Conservation (phyloP, 345 rosid species). For the Hypericum perforatum region DNA sequence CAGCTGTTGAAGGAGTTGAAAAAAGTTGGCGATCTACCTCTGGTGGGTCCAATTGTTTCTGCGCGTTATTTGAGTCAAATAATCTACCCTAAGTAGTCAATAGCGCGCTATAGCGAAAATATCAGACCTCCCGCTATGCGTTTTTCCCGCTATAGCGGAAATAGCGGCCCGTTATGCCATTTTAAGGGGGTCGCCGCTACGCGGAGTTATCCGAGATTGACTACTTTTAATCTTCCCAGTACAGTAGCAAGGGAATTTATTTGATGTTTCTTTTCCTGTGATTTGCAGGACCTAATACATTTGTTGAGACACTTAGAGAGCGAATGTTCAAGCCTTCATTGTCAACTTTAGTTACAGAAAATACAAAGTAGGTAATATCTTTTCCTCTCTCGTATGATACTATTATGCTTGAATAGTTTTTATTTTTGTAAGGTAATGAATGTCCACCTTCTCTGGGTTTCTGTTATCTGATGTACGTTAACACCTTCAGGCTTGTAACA, state of each 20-base stretch:
- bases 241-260: not conserved
- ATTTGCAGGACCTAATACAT: constrained; percentile 64
- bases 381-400: constrained; percentile 14
- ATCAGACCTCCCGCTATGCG: too few species aligned
- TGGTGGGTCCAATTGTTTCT: constrained; percentile 46
- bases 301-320: constrained; percentile 82
- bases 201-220: too few species aligned
- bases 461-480: constrained; percentile 10
- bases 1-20: constrained; percentile 99
- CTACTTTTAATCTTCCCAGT: too few species aligned
- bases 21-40: constrained; percentile 41
- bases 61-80: constrained; percentile 6
- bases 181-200: too few species aligned
- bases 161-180: too few species aligned
- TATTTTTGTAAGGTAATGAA: not conserved
- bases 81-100: too few species aligned
- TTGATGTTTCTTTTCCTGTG: constrained; percentile 7
- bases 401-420: not conserved
- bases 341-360: constrained; percentile 72
- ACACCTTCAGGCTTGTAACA: constrained; percentile 61
- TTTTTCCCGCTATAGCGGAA: too few species aligned
- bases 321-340: constrained; percentile 88
- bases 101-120: too few species aligned
- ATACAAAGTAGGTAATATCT: constrained; percentile 96
- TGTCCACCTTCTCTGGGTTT: too few species aligned